These are phyloP conservation scores for Pseudogymnoascus sp. DNA, from an alignment of 2,329 filamentous ascomycete genomes.

Conservation along the genomic window DNA sequence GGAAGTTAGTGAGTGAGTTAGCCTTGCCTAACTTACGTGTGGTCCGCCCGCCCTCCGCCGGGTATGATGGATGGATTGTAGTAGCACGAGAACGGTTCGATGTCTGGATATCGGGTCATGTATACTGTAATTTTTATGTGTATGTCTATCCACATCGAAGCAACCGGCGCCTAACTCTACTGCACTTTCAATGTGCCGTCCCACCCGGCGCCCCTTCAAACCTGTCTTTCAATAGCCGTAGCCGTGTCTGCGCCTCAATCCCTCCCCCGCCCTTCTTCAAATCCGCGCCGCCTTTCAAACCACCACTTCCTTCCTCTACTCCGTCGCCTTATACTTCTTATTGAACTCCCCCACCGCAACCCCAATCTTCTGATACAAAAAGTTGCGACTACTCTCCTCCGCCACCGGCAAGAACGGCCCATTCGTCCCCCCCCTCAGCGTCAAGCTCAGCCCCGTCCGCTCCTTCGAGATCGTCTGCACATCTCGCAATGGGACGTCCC, in stretches of 20 bases:
- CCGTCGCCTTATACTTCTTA: slow-evolving; percentile 40
- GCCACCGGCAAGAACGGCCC: slow-evolving; percentile 90
- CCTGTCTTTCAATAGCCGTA: not conserved
- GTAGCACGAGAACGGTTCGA: not conserved
- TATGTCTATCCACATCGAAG: not conserved
- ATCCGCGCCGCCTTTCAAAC: not conserved
- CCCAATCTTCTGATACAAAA: slow-evolving; percentile 58
- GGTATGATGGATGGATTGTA: not conserved
- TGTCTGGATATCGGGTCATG: not conserved
- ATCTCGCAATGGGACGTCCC: slow-evolving; percentile 94
- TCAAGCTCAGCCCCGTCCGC: slow-evolving; percentile 83
- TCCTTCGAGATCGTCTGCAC: slow-evolving; percentile 97
- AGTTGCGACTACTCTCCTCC: slow-evolving; percentile 68
- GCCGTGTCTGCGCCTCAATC: not conserved
- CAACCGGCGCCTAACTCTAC: not conserved
- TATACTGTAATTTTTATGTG: slow-evolving; percentile 4
- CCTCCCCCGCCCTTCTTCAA: not conserved
- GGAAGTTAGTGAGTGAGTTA: not conserved
- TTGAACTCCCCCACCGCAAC: slow-evolving; percentile 63
- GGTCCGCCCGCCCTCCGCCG: not conserved
- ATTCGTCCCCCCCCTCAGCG: slow-evolving; percentile 81
- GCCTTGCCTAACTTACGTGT: not conserved
- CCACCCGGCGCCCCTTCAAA: not conserved
- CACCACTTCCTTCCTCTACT: slow-evolving; percentile 15
- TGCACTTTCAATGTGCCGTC: not conserved